Percentiles rank a stretch among this genome's conserved stretches.
These are phyloP conservation scores for Debaryomyces robertsiae DNA, from an alignment of 1,139 yeast species.

Conservation along the genomic window DNA sequence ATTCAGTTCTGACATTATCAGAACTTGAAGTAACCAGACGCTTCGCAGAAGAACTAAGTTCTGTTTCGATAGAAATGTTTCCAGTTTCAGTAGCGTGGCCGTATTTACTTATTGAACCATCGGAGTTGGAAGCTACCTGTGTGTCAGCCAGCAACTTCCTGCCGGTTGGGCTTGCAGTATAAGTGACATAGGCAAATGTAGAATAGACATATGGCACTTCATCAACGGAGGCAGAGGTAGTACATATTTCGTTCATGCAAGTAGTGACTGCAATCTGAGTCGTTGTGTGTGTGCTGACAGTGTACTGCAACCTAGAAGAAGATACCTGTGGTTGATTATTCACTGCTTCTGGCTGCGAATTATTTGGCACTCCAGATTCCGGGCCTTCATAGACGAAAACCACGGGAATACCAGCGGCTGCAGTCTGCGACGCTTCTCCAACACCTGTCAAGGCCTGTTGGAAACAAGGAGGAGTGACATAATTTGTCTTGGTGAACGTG, in stretches of 20 bases:
- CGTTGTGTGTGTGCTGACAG: slow-evolving; percentile 21
- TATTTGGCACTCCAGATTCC: background rate
- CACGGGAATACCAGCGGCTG: slow-evolving; percentile 34
- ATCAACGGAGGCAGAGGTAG: slow-evolving; percentile 12
- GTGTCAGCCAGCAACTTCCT: no score
- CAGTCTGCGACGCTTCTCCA: slow-evolving; percentile 24
- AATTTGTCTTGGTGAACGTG: slow-evolving; percentile 36
- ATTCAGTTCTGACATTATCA: slow-evolving; percentile 15
- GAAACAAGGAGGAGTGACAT: slow-evolving; percentile 34
- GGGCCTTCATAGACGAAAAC: slow-evolving; percentile 33
- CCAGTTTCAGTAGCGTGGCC: background rate
- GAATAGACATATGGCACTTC: slow-evolving; percentile 19
- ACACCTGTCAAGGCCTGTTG: slow-evolving; percentile 24
- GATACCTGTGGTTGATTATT: background rate
- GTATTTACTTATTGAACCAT: slow-evolving; percentile 4
- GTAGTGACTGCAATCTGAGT: slow-evolving; percentile 14
- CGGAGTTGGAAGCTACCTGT: background rate
- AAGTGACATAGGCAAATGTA: slow-evolving; percentile 16
- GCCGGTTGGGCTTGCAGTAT: slow-evolving; percentile 9
- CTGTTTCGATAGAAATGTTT: no score
- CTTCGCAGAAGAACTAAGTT: no score
- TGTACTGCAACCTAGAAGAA: slow-evolving; percentile 12
- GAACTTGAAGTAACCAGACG: no score
- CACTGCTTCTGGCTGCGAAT: background rate
- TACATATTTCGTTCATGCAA: slow-evolving; percentile 18